A percentile compares a stretch with the other conserved stretches of the same genome.
Evolutionary conservation across 805 yeast genomes (phyloP).

Genomic region (Maudiozyma barnettii): DNA sequence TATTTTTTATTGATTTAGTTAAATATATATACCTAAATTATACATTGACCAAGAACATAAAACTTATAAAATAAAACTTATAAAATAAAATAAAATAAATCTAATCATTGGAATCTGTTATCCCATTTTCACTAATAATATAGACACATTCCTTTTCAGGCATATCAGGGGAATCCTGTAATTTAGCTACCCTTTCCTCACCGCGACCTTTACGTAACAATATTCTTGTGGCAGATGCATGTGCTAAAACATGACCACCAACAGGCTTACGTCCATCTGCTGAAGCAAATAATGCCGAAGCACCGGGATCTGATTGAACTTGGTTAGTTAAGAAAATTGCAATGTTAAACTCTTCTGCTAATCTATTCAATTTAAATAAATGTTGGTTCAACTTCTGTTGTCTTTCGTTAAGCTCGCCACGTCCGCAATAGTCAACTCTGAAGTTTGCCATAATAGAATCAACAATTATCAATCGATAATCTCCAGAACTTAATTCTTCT

Average conservation of each 20-base stretch:
- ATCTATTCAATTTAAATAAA: constrained; percentile 41
- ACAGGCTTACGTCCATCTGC: constrained; percentile 81
- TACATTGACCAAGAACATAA: background rate
- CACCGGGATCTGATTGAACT: constrained; percentile 80
- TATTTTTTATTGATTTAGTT: background rate
- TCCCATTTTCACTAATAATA: constrained; percentile 59
- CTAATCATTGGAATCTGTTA: constrained; percentile 39
- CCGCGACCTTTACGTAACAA: constrained; percentile 68
- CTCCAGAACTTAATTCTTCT: constrained; percentile 55
- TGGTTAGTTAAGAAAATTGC: constrained; percentile 72
- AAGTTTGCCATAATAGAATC: constrained; percentile 76
- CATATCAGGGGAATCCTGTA: constrained; percentile 74
- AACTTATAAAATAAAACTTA: background rate
- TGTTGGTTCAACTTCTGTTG: constrained; percentile 62
- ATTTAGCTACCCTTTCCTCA: constrained; percentile 70
- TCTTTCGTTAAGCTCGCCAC: constrained; percentile 69
- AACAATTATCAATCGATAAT: constrained; percentile 49
- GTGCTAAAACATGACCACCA: constrained; percentile 77
- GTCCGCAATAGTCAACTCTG: constrained; percentile 68
- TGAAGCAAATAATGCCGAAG: constrained; percentile 65
- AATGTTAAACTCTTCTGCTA: constrained; percentile 70
- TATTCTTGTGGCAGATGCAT: constrained; percentile 71
- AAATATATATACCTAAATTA: background rate
- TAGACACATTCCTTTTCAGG: constrained; percentile 75
- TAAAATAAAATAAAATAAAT: background rate